Base-by-base conservation (phyloP, 371 early-diverging fungal species). In the Mortierella sp. region DNA sequence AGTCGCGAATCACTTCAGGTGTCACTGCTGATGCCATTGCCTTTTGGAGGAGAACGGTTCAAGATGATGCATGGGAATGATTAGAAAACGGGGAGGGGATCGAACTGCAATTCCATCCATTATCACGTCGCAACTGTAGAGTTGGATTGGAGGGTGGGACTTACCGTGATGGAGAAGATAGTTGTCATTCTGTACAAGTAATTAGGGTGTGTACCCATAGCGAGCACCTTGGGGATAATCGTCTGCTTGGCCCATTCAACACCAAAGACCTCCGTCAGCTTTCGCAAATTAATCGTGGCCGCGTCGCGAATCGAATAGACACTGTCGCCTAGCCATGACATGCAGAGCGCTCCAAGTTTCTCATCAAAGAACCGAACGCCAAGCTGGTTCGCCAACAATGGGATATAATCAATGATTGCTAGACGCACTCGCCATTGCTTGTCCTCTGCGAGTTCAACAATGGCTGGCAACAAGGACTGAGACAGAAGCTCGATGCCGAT, bases 391-490 rank as follows among this genome's bases (percentile, higher is more conserved):
- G 98, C 96, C 61, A 99, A 88, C 55, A 98, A 85, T 24, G 98
- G 99, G 66, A 97, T 96, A 79, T 97, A 95, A 79, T 97, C 97
- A 79, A 99, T 97, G 66, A 99, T 98, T 3, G 98, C 98, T 64
- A 96, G 82, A 31, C 99, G 94, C 58, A 98, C 97, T 46, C 99
- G 94, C 99, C 99, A 99, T 76, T 97, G 97, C 85, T 97, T 97
- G 81, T 99, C 99, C 82, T 99, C 96, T 45, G 98, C 96, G 45
- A 99, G 85, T 72, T 97, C 97, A 27, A 98, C 94, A 71, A 99
- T 98, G 2, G 99, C 99, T 12, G 98, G 98, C 46, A 99, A 84
- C 47, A 99, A 86, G 27, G 96, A 96, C 74, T 96, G 96, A 27
- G 98, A 97, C 39, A 99, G 88, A 21, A 95, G 90, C 58, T 99